Percentiles rank a stretch among this genome's conserved stretches.
These are phyloP conservation scores for Microsporum audouinii DNA, from an alignment of 2,329 filamentous ascomycete species.

Conservation along the genomic window DNA sequence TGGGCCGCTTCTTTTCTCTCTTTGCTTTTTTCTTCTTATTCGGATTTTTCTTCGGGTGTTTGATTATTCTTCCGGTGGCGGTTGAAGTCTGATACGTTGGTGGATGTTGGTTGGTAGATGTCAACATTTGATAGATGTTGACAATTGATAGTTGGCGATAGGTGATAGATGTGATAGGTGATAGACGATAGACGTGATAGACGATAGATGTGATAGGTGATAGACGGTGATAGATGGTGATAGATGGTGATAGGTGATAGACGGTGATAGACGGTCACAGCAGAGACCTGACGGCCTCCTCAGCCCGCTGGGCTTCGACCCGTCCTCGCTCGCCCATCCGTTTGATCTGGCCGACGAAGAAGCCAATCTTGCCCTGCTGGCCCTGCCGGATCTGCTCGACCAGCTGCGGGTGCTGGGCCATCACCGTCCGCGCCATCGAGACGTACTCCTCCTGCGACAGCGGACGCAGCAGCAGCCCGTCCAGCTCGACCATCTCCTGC, in stretches of 20 bases:
- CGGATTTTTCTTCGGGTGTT: too few species aligned
- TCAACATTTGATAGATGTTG: too few species aligned
- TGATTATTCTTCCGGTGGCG: too few species aligned
- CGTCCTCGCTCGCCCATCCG: constrained; percentile 48
- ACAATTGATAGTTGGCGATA: too few species aligned
- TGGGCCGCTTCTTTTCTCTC: not conserved
- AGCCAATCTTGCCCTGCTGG: constrained; percentile 54
- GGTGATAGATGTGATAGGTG: not conserved
- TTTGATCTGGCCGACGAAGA: constrained; percentile 60
- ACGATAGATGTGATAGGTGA: not conserved
- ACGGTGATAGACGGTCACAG: too few species aligned
- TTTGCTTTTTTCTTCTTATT: not conserved
- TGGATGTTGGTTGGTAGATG: too few species aligned
- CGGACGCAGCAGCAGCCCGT: constrained; percentile 44
- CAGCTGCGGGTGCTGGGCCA: constrained; percentile 46
- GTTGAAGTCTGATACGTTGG: too few species aligned
- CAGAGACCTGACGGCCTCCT: constrained; percentile 42
- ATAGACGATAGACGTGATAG: not conserved
- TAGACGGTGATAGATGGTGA: not conserved
- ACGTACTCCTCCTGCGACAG: constrained; percentile 47
- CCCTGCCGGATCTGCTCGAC: constrained; percentile 50
- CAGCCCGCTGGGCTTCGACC: constrained; percentile 50
- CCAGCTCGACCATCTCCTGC: constrained; percentile 44
- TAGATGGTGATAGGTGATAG: constrained; percentile 1
- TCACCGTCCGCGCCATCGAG: constrained; percentile 41